phyloP scores from a whole-genome alignment of 2,329 filamentous ascomycete species.

The Scolecobasidium constrictum region DNA sequence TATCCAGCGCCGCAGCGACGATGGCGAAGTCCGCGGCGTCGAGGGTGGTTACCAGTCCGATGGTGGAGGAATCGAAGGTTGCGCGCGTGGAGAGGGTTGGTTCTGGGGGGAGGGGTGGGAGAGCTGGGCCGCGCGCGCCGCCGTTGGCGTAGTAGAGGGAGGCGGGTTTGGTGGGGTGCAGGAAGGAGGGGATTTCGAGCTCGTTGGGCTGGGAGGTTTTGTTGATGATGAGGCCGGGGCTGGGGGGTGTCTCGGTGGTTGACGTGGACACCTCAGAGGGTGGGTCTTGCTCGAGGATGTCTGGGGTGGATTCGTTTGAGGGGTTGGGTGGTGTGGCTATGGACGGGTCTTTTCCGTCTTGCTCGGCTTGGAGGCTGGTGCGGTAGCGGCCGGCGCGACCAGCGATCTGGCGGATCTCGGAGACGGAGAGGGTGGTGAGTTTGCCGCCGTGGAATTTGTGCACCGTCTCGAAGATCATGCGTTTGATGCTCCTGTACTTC shows the following conservation, averaged over 20 bases:
- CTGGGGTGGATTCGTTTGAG: slow-evolving; percentile 17
- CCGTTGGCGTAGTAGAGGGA: not conserved
- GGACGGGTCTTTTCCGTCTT: no score
- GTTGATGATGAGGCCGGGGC: slow-evolving; percentile 7
- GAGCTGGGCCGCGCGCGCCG: not conserved
- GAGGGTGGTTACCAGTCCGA: slow-evolving; percentile 72
- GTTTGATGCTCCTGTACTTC: slow-evolving; percentile 63
- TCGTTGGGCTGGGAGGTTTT: slow-evolving; percentile 16
- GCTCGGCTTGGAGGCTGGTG: slow-evolving; percentile 47
- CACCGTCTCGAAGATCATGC: slow-evolving; percentile 74
- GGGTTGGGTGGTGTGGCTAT: no score
- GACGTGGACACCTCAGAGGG: not conserved
- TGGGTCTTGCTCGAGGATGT: slow-evolving; percentile 7
- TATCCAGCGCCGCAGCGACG: slow-evolving; percentile 52
- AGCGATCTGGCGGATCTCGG: slow-evolving; percentile 89
- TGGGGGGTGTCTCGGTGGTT: not conserved
- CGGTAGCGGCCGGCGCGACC: slow-evolving; percentile 83
- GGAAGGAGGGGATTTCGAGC: not conserved
- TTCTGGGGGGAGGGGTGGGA: not conserved
- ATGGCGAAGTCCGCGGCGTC: slow-evolving; percentile 55
- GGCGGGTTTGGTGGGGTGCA: not conserved
- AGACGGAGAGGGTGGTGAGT: slow-evolving; percentile 50
- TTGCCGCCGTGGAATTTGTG: slow-evolving; percentile 57
- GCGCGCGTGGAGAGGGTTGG: not conserved
- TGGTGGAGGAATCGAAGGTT: slow-evolving; percentile 16